A percentile compares a stretch with the other conserved stretches of the same genome.
Conservation (phyloP, 441 rosid species). For the Iberis amara region DNA sequence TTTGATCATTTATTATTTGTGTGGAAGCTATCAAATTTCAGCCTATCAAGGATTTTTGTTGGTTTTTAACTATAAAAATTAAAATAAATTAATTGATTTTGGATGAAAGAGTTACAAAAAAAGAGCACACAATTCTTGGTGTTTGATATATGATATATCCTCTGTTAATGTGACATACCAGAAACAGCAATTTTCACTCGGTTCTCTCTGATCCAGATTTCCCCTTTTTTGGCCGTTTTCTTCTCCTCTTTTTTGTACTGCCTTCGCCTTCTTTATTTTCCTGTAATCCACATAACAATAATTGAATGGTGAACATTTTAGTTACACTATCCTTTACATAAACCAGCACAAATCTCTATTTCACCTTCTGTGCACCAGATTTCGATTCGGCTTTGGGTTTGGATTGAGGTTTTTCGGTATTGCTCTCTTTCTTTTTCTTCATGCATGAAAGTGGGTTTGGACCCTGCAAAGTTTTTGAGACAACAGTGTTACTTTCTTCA, state of each 20-base stretch:
- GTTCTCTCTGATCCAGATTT: slow-evolving; percentile 16
- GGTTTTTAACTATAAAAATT: not conserved
- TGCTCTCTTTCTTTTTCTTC: slow-evolving; percentile 53
- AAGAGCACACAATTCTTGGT: not conserved
- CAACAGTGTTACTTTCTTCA: slow-evolving; percentile 7
- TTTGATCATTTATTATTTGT: not conserved
- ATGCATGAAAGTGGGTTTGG: slow-evolving; percentile 79
- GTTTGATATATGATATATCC: not conserved
- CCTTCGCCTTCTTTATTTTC: slow-evolving; percentile 16
- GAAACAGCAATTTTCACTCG: slow-evolving; percentile 16
- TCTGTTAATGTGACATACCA: not conserved
- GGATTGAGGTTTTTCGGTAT: slow-evolving; percentile 19
- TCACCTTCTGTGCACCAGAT: slow-evolving; percentile 37
- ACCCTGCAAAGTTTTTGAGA: slow-evolving; percentile 43
- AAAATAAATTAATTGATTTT: too few species aligned
- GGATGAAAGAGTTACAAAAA: too few species aligned
- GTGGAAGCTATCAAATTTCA: not conserved
- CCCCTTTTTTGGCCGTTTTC: slow-evolving; percentile 21
- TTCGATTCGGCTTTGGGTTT: slow-evolving; percentile 20
- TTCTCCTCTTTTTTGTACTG: slow-evolving; percentile 11
- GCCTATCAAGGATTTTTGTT: not conserved
- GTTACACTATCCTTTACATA: not conserved
- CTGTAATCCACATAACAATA: slow-evolving; percentile 4
- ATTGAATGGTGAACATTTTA: not conserved
- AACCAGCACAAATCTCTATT: not conserved